Percentiles rank a stretch among this genome's conserved stretches.
Conservation (phyloP, 2,329 filamentous ascomycete species). For the Fusarium gaditjirri region DNA sequence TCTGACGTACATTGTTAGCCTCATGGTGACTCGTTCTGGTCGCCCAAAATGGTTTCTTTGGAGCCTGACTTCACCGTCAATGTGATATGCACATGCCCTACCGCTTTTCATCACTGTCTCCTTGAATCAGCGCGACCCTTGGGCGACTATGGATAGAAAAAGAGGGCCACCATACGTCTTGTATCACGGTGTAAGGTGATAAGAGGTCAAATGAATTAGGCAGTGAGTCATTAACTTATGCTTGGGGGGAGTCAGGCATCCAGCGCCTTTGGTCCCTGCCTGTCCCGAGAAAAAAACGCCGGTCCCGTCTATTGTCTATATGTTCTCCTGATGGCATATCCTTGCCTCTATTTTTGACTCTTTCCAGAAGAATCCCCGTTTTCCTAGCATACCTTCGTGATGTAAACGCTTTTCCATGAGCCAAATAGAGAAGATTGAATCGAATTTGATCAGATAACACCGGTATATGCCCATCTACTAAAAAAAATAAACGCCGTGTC, state of each 20-base stretch:
- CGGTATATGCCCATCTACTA: conserved; percentile 33
- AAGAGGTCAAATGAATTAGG: conserved; percentile 11
- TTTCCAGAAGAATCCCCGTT: conserved; percentile 25
- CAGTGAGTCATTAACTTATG: conserved; percentile 25
- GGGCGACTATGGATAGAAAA: conserved; percentile 11
- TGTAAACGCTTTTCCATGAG: conserved; percentile 5
- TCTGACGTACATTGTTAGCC: conserved; percentile 1
- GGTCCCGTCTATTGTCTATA: conserved; percentile 42
- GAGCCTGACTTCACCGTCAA: conserved; percentile 16
- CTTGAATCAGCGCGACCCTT: conserved; percentile 6
- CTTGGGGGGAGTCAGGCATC: conserved; percentile 15
- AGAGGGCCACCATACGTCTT: conserved; percentile 4
- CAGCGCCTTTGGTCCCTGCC: conserved; percentile 21
- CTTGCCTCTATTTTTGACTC: conserved; percentile 27
- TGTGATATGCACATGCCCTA: not conserved
- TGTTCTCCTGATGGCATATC: conserved; percentile 10
- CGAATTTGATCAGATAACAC: conserved; percentile 18
- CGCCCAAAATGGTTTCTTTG: conserved; percentile 28
- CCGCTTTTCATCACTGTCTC: not conserved
- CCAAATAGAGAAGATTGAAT: conserved; percentile 5
- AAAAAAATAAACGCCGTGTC: conserved; percentile 34
- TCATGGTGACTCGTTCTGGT: not conserved
- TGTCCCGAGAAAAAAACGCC: conserved; percentile 28
- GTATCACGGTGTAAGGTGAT: conserved; percentile 2
- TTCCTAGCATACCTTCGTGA: conserved; percentile 32